phyloP scores from a whole-genome alignment of 495 filamentous ascomycete species.

The Daldinia bambusicola region DNA sequence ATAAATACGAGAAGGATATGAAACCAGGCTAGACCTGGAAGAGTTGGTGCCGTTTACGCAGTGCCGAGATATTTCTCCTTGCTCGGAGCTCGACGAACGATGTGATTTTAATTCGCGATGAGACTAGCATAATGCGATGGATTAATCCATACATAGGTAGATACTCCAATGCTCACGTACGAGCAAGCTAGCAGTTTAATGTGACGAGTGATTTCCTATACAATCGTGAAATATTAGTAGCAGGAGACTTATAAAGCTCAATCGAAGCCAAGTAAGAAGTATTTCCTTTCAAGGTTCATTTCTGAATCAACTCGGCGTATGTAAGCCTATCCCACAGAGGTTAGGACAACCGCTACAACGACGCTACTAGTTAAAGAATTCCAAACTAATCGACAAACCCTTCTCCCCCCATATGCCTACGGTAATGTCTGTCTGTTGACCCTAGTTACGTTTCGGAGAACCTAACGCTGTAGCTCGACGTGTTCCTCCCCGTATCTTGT shows the following conservation, averaged over 20 bases:
- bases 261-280: too few relatives aligned
- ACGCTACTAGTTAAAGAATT: not conserved
- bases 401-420: not conserved
- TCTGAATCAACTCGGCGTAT: too few relatives aligned
- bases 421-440: not conserved
- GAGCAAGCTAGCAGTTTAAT: not conserved
- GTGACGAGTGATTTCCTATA: not conserved
- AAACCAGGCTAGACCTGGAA: not conserved
- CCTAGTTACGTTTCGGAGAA: not conserved
- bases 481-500: slow-evolving; percentile 21
- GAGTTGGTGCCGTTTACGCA: not conserved
- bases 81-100: not conserved
- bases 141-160: not conserved
- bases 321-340: not conserved
- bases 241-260: not conserved
- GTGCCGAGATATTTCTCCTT: not conserved
- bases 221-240: not conserved
- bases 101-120: not conserved
- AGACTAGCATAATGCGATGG: not conserved
- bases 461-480: slow-evolving; percentile 2
- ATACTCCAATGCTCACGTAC: not conserved
- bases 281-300: too few relatives aligned
- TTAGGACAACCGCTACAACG: not conserved
- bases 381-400: too few relatives aligned
- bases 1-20: not conserved